Base-by-base conservation (phyloP, 768 basidiomycete species). In the Mycena belliarum region DNA sequence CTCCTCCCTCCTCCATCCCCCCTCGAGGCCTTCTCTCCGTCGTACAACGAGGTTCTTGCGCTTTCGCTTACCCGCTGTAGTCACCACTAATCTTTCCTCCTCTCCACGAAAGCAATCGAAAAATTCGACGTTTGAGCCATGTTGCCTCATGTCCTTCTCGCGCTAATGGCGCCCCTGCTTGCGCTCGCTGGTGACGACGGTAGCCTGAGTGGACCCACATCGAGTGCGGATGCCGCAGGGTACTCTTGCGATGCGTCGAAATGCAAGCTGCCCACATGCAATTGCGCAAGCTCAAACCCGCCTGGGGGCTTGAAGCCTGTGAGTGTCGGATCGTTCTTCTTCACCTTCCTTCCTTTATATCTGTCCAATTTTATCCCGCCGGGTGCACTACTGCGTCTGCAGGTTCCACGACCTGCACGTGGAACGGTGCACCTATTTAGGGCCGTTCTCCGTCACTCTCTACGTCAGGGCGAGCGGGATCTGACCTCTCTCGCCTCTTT, bases 251-350 rank as follows among this genome's bases (percentile, higher is more conserved):
- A 91, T 64, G 28, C 87, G 1, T 70, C 70, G 9, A 73, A 76
- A 55, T 93, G 90, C 73, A 74, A 83, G 72, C 76, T 91, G 7
- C 90, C 90, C 0, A 72, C 76, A 46, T 93, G 90, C 68, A 78
- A 84, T 65, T 91, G 88, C 65, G 89, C 90, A 6, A 89, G 86
- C 64, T 81, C 85, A 1, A 82, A 73, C 60, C 87, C 88, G 4
- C 90, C 89, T 15, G 89, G 89, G 52, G 89, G 88, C 6, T 75
- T 91, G 15, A 66, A 70, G 12, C 84, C 87, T 21, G 85, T 88
- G 41, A 43, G 51, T 44, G n/a, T n/a, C n/a, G n/a, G n/a, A n/a
- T n/a, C n/a, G 23, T 47, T 33, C 46, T 20, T 26, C 3, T 48
- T 48, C 29, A 23, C 4, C 16, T 35, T 35, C 33, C 14, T 25